phyloP scores from a whole-genome alignment of 805 yeast genomes.

The Candida namnaoensis region DNA sequence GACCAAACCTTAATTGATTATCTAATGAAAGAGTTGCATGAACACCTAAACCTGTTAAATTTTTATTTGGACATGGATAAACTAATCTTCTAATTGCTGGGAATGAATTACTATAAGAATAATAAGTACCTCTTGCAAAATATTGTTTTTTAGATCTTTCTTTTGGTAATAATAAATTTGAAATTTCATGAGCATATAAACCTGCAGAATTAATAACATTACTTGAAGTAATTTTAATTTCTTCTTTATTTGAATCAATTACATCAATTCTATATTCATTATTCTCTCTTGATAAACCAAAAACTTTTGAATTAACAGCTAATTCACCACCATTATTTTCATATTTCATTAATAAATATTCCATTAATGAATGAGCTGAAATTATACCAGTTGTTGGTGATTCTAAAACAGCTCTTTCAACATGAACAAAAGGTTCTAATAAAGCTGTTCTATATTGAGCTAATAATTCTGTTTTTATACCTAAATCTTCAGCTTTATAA shows the following conservation, averaged over 20 bases:
- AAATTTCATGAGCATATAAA: conserved; percentile 58
- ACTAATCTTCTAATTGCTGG: conserved; percentile 49
- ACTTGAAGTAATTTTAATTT: conserved; percentile 38
- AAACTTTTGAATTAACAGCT: conserved; percentile 54
- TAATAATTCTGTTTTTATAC: conserved; percentile 53
- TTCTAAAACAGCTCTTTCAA: conserved; percentile 49
- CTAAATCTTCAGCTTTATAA: conserved; percentile 37
- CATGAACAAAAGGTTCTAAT: conserved; percentile 62
- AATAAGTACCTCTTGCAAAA: conserved; percentile 85
- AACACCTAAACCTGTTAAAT: conserved; percentile 74
- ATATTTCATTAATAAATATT: conserved; percentile 43
- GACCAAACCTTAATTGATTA: conserved; percentile 78
- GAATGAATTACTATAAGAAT: conserved; percentile 37
- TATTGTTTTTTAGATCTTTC: conserved; percentile 48
- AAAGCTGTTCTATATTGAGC: conserved; percentile 32
- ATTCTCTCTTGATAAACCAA: conserved; percentile 18
- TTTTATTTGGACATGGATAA: conserved; percentile 74
- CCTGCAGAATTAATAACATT: conserved; percentile 77
- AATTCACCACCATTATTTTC: conserved; percentile 56
- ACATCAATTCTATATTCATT: conserved; percentile 21
- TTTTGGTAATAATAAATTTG: conserved; percentile 60
- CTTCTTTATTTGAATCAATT: conserved; percentile 20
- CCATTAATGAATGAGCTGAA: conserved; percentile 71
- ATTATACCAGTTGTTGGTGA: conserved; percentile 84
- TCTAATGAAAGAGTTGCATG: conserved; percentile 81